Evolutionary conservation across 2,329 filamentous ascomycete species (phyloP), one percentile per base, ranked within the genome.

Genomic region (Coniochaeta sp.): DNA sequence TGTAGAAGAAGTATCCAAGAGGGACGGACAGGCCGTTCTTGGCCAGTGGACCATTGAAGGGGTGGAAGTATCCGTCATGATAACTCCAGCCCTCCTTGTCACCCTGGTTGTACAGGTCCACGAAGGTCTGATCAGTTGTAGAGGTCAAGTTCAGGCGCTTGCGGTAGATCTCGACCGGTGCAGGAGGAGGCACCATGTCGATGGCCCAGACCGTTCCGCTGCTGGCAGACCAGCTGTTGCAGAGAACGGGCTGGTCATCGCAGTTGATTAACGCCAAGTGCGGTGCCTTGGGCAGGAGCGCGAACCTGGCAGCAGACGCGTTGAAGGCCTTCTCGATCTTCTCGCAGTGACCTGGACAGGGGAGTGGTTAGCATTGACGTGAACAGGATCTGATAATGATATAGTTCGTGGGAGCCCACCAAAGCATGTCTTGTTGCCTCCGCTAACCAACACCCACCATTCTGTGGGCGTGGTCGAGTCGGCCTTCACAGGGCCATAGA

Each of bases 401-500:
- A 26, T 14, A n/a, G 2, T 19, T 36, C 43, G n/a, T 40, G 31
- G 6, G 22, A 26, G 67, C 79, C 61, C 76, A 85, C 83, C 82
- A 70, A 82, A 88, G 77, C 90, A 93, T 34, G 89, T 91, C 77
- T 86, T 88, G 79, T 93, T 92, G 66, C 88, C 80, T 60, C 90
- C 90, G 11, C 86, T 89, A 66, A 91, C 76, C 66, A 89, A 80
- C 63, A 93, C 77, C 79, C 89, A 87, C 88, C 88, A 92, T 74
- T 91, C 87, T 74, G 89, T 87, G 6, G 89, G 87, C 8, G 76
- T 80, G 12, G 83, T 82, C 63, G 82, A 81, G 31, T 74, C 83
- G 9, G 83, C 74, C 62, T 84, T 77, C 61, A 89, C 84, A 33
- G 85, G 82, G 58, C 77, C 77, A 69, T 84, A 86, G 62, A 93